These are phyloP conservation scores for Trapa bicornis DNA, from an alignment of 345 rosid species.

Conservation along the genomic window DNA sequence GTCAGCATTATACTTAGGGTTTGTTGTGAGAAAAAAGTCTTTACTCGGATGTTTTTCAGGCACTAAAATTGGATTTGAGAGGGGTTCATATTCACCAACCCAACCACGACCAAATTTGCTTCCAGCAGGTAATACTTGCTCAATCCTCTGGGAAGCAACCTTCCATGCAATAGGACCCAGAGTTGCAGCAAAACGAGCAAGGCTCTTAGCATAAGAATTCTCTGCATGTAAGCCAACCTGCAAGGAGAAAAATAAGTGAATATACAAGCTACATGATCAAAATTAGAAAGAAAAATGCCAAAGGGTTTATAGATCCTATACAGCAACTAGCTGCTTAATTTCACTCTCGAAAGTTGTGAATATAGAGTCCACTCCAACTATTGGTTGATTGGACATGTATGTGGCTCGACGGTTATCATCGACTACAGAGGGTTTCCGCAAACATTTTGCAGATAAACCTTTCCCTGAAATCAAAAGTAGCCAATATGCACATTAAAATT, in stretches of 20 bases:
- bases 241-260: conserved; percentile 9
- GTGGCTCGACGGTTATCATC: conserved; percentile 66
- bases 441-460: conserved; percentile 38
- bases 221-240: conserved; percentile 89
- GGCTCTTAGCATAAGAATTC: conserved; percentile 68
- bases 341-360: conserved; percentile 75
- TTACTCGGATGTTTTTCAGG: conserved; percentile 31
- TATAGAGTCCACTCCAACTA: conserved; percentile 39
- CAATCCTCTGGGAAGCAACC: conserved; percentile 69
- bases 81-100: conserved; percentile 88
- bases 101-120: conserved; percentile 76
- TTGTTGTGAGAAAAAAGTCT: conserved; percentile 26
- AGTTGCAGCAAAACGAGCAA: conserved; percentile 75
- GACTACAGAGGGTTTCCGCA: conserved; percentile 30
- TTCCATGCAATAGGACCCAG: conserved; percentile 82
- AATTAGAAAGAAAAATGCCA: background rate
- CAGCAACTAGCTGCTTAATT: conserved; percentile 71
- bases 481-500: background rate
- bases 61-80: conserved; percentile 66
- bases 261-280: conserved; percentile 1
- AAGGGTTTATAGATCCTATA: conserved; percentile 26
- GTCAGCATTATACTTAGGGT: conserved; percentile 22
- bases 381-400: conserved; percentile 36
- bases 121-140: conserved; percentile 55
- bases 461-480: conserved; percentile 30